Evolutionary conservation across 176 grass and related monocot genomes (phyloP), one percentile per base, ranked within the genome.

Genomic region (Aegilops longissima): DNA sequence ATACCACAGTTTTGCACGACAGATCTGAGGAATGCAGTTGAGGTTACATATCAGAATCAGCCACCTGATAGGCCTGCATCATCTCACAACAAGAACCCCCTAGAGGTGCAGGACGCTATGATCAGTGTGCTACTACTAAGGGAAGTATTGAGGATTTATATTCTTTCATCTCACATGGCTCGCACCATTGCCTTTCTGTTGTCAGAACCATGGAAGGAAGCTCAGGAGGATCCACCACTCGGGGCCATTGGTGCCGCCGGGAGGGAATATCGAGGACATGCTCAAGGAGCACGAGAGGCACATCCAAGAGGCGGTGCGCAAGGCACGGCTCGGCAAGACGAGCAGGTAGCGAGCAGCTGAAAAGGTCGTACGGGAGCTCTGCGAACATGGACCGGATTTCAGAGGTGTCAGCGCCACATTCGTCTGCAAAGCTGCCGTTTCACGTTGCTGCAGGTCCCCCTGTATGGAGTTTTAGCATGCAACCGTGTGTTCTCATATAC

Each of bases 271-370:
- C 1, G 95, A 98, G 58, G 95, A 98, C 18, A 93, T 98, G 93
- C 91, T 98, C 70, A 95, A 93, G 83, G 93, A 95, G 70, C 95
- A 98, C 4, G 95, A 95, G 68, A 85, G 88, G 81, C 89, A 90
- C 36, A 92, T 98, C 82, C 95, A 98, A 89, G 89, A 98, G 49
- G 93, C 93, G 0, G 95, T 98, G 38, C 93, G 95, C 86, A 98
- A 90, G 78, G 83, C 93, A 1, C 95, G 95, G n/a, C 44, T 87
- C 14, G 66, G 77, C 12, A 91, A 95, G 77, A 66, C 29, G 13
- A 87, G 76, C 62, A 91, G 52, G 33, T 75, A 91, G 62, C 27
- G 49, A 74, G 58, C 61, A 81, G 47, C 8, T 80, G 58, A 36
- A 36, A 62, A 74, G 80, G 61, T 70, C 5, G 39, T 69, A 54